Evolutionary conservation across 2,329 filamentous ascomycete genomes (phyloP), one percentile per base, ranked within the genome.

Genomic region (Waltergamsia citrina): DNA sequence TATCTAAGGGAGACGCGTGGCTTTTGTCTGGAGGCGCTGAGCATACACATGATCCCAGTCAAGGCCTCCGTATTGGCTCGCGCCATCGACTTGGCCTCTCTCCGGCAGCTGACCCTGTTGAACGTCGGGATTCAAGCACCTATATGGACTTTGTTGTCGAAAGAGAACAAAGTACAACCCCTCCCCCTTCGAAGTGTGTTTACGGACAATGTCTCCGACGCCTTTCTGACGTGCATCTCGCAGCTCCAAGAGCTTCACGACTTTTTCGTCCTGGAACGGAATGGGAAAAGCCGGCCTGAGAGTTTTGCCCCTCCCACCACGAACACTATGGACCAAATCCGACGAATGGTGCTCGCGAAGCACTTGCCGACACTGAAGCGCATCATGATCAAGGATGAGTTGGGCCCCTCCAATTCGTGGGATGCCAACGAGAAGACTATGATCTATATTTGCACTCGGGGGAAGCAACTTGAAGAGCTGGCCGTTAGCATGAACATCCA

Each of bases 111-210:
- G 14, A 76, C 74, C 2, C 57, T 82, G 17, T 63, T 82, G 29
- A 78, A 77, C 40, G 75, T 81, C 14, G 78, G 78, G 2, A 60
- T 68, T 5, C 78, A 82, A 48, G 62, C 62, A 19, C 57, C 67
- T 0, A 69, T 81, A 40, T 82, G 78, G 78, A 57, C 60, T 2
- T 52, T 71, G 36, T 52, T 81, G 27, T 54, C 62, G 14, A 71
- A 67, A 42, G 63, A 76, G 43, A 74, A 78, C 47, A 62, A 62
- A 33, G 44, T 57, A 1, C 52, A 59, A 7, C 65, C 69, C 0
- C 54, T 81, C 26, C 60, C 67, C 0, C 51, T 82, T 27, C 60
- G 64, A 32, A 72, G 67, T 40, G 70, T 82, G 35, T 74, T 72
- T 43, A 80, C 75, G 0, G 78, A 82, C 46, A 70, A 80, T 41